Percentiles rank a stretch among this genome's conserved stretches.
These are phyloP conservation scores for Tuber umbilicatum DNA, from an alignment of 495 filamentous ascomycete species.

Conservation along the genomic window DNA sequence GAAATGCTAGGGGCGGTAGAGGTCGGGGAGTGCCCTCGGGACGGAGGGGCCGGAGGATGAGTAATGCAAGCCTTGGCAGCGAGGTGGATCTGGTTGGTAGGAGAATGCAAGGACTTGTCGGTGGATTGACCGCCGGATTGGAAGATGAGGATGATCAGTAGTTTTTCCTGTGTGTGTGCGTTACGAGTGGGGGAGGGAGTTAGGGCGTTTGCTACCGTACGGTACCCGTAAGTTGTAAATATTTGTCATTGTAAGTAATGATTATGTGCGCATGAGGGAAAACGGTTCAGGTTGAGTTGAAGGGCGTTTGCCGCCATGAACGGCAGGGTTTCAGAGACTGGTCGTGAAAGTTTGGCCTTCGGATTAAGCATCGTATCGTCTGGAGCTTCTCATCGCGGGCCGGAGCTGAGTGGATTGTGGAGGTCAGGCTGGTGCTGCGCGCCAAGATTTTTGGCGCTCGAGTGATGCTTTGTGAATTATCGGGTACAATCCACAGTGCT, in stretches of 20 bases:
- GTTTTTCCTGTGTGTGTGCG: background rate
- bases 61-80: conserved; percentile 68
- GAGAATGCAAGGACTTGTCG: conserved; percentile 76
- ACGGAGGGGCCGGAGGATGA: conserved; percentile 46
- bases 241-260: background rate
- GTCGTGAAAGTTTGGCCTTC: background rate
- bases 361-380: background rate
- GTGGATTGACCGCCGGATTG: conserved; percentile 64
- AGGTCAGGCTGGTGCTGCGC: background rate
- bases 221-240: background rate
- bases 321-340: background rate
- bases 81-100: conserved; percentile 76
- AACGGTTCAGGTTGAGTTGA: background rate
- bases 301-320: background rate
- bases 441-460: background rate
- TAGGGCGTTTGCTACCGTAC: background rate
- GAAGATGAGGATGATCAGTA: conserved; percentile 44
- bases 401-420: background rate
- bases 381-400: background rate
- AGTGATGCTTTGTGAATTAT: background rate
- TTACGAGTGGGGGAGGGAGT: conserved; percentile 6
- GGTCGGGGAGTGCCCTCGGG: conserved; percentile 23
- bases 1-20: conserved; percentile 39
- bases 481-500: background rate
- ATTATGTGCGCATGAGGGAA: background rate